Evolutionary conservation across 305 asterid genomes (phyloP).

Genomic region (Fraxinus platypoda): DNA sequence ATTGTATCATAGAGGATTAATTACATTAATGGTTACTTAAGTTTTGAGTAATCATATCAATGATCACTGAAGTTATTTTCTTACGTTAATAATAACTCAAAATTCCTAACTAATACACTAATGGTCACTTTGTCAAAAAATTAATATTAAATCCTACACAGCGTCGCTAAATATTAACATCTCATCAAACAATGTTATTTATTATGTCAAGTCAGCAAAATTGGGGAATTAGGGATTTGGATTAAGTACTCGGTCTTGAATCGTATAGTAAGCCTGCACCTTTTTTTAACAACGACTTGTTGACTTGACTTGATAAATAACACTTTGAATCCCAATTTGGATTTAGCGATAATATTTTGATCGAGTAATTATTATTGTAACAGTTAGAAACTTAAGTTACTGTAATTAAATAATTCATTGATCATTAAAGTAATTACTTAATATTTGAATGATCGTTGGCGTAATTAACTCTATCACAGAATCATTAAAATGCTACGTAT

Average conservation of each 20-base stretch:
- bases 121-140: no score
- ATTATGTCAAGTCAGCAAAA: neutral
- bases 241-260: neutral
- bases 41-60: no score
- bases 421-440: neutral
- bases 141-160: neutral
- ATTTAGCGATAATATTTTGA: neutral
- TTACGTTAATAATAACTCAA: no score
- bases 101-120: no score
- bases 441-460: neutral
- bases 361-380: no score
- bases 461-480: neutral
- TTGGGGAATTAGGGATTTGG: neutral
- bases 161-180: no score
- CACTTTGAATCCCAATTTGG: neutral
- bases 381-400: no score
- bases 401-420: no score
- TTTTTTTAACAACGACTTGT: no score
- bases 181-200: neutral
- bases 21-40: neutral
- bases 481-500: neutral
- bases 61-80: neutral
- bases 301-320: neutral
- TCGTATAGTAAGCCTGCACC: neutral
- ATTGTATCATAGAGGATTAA: neutral